phyloP scores from a whole-genome alignment of 768 basidiomycete genomes.

The Tremella yokohamensis region DNA sequence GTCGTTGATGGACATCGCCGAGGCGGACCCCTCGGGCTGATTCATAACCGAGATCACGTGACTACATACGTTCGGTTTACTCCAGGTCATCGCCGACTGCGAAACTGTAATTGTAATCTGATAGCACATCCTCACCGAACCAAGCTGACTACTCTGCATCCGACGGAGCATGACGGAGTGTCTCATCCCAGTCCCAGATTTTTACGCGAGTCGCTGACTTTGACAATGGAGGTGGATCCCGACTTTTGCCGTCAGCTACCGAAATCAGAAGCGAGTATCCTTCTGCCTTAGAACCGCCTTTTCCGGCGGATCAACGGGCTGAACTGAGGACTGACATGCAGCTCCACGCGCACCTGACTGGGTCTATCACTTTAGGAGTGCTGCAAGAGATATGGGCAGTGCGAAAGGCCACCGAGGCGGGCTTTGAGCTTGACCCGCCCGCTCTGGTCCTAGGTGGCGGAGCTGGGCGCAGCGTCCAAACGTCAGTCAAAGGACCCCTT shows the following conservation, averaged over 20 bases:
- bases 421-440: constrained; percentile 10
- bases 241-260: not conserved
- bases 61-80: too few relatives aligned
- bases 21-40: too few relatives aligned
- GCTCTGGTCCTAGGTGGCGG: constrained; percentile 1
- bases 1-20: too few relatives aligned
- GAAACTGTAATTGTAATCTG: too few relatives aligned
- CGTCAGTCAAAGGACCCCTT: constrained; percentile 4
- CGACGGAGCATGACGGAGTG: too few relatives aligned
- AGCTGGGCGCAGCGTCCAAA: constrained; percentile 16
- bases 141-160: too few relatives aligned
- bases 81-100: too few relatives aligned
- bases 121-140: too few relatives aligned
- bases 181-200: too few relatives aligned
- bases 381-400: constrained; percentile 19
- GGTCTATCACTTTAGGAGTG: constrained; percentile 18
- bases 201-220: too few relatives aligned
- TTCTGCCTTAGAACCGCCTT: not conserved
- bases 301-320: not conserved
- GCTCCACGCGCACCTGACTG: constrained; percentile 32
- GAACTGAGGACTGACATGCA: constrained; percentile 5
- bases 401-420: constrained; percentile 5
- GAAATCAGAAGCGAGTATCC: constrained; percentile 1
- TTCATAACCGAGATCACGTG: too few relatives aligned
- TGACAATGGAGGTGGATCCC: constrained; percentile 1